Base-by-base conservation (phyloP, 192 early-diverging fungal genomes). In the Umbelopsis sp. region DNA sequence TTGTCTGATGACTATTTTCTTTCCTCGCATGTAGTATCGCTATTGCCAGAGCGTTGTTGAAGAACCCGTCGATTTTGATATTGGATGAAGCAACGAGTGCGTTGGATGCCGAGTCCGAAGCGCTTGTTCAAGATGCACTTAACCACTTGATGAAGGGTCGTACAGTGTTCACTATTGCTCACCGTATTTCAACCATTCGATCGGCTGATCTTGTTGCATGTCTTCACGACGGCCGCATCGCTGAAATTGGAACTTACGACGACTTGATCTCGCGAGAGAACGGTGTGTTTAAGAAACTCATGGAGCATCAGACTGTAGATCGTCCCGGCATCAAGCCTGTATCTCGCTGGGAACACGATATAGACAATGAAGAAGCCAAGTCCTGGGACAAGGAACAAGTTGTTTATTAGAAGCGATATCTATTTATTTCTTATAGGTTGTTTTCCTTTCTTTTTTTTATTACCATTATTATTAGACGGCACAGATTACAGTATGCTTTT, bases 101-200 rank as follows among this genome's bases (percentile, higher is more conserved):
- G 3, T 55, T 83, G 22, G 93, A 93, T 81, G 75, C 86, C n/a
- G 81, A 84, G 64, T 82, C 80, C 2, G 91, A 92, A 73, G 72
- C 75, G 41, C 77, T 91, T 15, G 90, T 93, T 18, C 89, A 90
- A 67, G 85, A 81, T 44, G 88, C 89, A 25, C 71, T 92, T 3
- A 84, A 87, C 66, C 27, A 64, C 18, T 81, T 86, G 21, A 78
- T 82, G 69, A 70, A 81, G 44, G 84, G 85, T 18, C 82, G 91
- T 23, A 91, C 91, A 5, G 88, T 89, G 4, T 81, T 93, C 37
- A 85, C 85, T 2, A 90, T 93, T 76, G 91, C 92, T 5, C 92
- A 93, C 81, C 80, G 90, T 27, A 68, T 93, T 44, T 79, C 79
- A 10, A 87, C 85, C 10, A 86, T 92, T 53, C 82, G 86, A 15